Conservation (phyloP, 2,329 filamentous ascomycete species). For the Diaporthe sp. region DNA sequence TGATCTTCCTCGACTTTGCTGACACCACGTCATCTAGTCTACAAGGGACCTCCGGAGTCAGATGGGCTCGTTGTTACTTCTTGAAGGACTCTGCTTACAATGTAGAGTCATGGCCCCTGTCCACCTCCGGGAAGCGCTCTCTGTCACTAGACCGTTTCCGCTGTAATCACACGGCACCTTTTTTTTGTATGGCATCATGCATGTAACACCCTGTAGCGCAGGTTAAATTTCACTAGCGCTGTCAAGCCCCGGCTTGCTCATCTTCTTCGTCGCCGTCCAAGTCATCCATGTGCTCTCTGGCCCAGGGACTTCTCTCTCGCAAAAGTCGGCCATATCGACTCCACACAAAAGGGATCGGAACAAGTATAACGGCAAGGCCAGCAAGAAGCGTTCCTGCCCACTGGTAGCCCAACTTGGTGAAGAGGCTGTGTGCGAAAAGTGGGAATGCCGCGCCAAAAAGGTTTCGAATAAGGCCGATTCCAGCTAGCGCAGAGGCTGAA, state of each 20-base stretch:
- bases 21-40: slow-evolving; percentile 39
- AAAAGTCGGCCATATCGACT: slow-evolving; percentile 45
- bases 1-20: slow-evolving; percentile 8
- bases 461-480: slow-evolving; percentile 55
- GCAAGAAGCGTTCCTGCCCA: slow-evolving; percentile 54
- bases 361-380: slow-evolving; percentile 51
- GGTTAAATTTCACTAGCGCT: accelerated
- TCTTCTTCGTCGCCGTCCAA: slow-evolving; percentile 38
- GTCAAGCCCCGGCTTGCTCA: not conserved
- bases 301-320: slow-evolving; percentile 47
- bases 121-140: not conserved
- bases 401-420: slow-evolving; percentile 51
- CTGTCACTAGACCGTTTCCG: too few relatives aligned
- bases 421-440: slow-evolving; percentile 53
- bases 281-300: slow-evolving; percentile 45
- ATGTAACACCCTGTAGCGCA: not conserved
- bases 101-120: not conserved
- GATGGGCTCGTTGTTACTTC: slow-evolving; percentile 41
- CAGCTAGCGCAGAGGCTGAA: slow-evolving; percentile 57
- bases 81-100: not conserved
- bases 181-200: not conserved
- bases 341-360: slow-evolving; percentile 51
- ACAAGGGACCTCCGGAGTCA: slow-evolving; percentile 47
- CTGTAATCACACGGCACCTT: too few relatives aligned
- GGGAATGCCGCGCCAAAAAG: slow-evolving; percentile 55